These are phyloP conservation scores for Xylaria telfairii DNA, from an alignment of 495 filamentous ascomycete species.

Conservation along the genomic window DNA sequence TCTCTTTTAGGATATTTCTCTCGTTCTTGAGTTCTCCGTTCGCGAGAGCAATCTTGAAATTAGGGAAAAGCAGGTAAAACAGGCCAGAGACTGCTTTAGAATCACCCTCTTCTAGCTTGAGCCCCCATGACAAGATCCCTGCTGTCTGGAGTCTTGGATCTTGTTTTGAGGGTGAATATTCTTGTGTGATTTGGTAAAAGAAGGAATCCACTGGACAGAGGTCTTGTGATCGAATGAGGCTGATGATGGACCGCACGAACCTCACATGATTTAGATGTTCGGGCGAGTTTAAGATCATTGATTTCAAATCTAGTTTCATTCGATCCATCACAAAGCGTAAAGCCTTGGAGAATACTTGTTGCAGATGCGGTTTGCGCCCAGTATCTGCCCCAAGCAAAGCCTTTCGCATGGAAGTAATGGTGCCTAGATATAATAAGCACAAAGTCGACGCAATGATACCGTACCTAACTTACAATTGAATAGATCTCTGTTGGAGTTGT, in stretches of 20 bases:
- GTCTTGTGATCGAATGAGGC: slow-evolving; percentile 54
- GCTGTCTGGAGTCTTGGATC: slow-evolving; percentile 57
- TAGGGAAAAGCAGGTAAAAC: slow-evolving; percentile 58
- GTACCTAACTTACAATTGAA: slow-evolving; percentile 40
- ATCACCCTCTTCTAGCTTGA: slow-evolving; percentile 51
- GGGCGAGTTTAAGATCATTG: slow-evolving; percentile 32
- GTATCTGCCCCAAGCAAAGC: slow-evolving; percentile 37
- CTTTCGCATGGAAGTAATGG: slow-evolving; percentile 51
- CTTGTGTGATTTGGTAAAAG: slow-evolving; percentile 52
- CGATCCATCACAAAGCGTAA: slow-evolving; percentile 53
- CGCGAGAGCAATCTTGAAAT: slow-evolving; percentile 55
- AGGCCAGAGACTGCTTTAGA: slow-evolving; percentile 50
- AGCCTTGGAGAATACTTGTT: slow-evolving; percentile 42
- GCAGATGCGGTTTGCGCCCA: slow-evolving; percentile 32
- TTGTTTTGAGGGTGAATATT: slow-evolving; percentile 55
- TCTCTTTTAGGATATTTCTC: slow-evolving; percentile 44
- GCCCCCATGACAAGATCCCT: slow-evolving; percentile 55
- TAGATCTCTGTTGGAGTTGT: slow-evolving; percentile 47
- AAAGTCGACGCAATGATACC: neutral
- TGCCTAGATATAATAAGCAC: slow-evolving; percentile 32
- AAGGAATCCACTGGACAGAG: slow-evolving; percentile 52
- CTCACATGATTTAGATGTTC: slow-evolving; percentile 49
- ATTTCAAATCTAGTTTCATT: slow-evolving; percentile 52
- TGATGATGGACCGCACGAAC: slow-evolving; percentile 53
- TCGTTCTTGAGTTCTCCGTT: slow-evolving; percentile 49